Evolutionary conservation across 441 rosid genomes (phyloP), one percentile per base, ranked within the genome.

Genomic region (Populus hybrid): DNA sequence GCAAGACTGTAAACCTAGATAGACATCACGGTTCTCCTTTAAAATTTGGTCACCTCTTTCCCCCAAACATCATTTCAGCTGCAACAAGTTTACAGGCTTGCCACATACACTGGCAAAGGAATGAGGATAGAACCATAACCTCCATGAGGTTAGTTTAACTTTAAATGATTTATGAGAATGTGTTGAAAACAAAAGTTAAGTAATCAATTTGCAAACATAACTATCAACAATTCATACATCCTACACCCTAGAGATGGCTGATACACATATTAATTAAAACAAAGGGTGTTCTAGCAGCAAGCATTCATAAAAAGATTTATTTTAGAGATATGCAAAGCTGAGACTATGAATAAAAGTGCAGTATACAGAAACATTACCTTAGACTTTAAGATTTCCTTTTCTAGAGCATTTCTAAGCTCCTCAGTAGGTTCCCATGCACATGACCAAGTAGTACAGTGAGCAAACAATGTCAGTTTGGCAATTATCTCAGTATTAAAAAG

Each of bases 1-100:
- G 10, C 40, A 36, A 36, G 21, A 77, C 67, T 26, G 28, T 72
- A 72, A 57, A 64, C 40, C 70, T 38, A 64, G 75, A 70, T 16
- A 69, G 23, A 67, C 21, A 64, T 53, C 66, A 19, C 16, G 8
- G 21, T 71, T 42, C 14, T 26, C 34, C 24, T 67, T 65, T 38
- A 70, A n/a, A 34, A 38, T 40, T 64, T 64, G 71, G 14, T 40
- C 36, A 77, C 21, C 64, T 50, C 18, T 77, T 66, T 50, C 74
- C 63, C 75, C 46, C 18, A 40, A 67, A 36, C 67, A 77, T 64
- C 42, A 64, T 65, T 21, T 30, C 18, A 65, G 32, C 70, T 12
- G 67, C 67, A 71, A 64, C 14, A 16, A 38, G 10, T 64, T 36
- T 8, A 32, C 34, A 40, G 40, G 18, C 67, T 21, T 42, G 40